Evolutionary conservation across 2,329 filamentous ascomycete species (phyloP), one percentile per base, ranked within the genome.

Genomic region (Pseudofabraea citricarpa): DNA sequence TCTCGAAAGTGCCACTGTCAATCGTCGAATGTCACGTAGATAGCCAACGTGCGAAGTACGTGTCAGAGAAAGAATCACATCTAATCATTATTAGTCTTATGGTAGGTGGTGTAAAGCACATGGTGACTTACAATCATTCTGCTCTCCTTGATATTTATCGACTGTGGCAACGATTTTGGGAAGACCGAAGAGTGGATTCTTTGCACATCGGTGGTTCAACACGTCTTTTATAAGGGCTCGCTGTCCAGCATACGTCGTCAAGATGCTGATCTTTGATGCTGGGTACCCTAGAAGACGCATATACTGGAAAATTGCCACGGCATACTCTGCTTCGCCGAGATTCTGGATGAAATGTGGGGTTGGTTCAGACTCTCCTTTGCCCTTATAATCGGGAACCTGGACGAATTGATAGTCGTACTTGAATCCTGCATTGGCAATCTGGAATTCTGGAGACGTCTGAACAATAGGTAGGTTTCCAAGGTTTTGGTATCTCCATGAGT

Each of bases 101-200:
- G 3, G 20, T 16, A 13, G 27, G 13, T 42, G 16, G n/a, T n/a
- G 27, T 24, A 21, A 27, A 20, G 10, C 24, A 15, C n/a, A 13
- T 5, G 16, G 22, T 29, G 44, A 80, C 86, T 75, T 75, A 93
- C 88, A 97, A 60, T 98, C 93, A 66, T 98, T 98, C 67, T 98
- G 93, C 72, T 98, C 93, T 63, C 93, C 94, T 70, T 98, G 93
- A 60, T 97, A 98, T 64, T 95, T 96, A 70, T 98, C 93, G 50
- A 98, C 91, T 5, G 94, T 98, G 3, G 88, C 90, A 21, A 98
- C 88, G 41, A 86, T 84, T 64, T 84, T 86, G 15, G 93, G 93
- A 64, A 95, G 70, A 7, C 91, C 90, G 66, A 98, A 98, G 16
- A 97, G 70, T 2, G 82, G 70, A 56, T 90, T 94, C 56, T 79